A percentile compares a stretch with the other conserved stretches of the same genome.
Evolutionary conservation across 306 rosid species (phyloP).

Genomic region (Datisca glomerata): DNA sequence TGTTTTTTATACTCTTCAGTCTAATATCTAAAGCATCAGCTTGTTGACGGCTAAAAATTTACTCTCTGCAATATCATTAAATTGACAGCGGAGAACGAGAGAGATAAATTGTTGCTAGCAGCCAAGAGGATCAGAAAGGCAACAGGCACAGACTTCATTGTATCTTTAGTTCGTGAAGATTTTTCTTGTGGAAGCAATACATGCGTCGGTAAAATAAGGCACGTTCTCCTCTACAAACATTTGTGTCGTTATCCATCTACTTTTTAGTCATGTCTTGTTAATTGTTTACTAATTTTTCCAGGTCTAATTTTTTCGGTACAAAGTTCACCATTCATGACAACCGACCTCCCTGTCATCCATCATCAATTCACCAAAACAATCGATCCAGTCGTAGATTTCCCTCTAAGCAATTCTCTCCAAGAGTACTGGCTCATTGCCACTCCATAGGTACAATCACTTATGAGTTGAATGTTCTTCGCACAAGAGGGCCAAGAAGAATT

Average conservation of each 20-base stretch:
- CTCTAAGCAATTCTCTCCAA: neutral
- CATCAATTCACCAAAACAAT: neutral
- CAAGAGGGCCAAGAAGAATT: neutral
- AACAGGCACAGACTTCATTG: conserved; percentile 49
- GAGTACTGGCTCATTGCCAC: neutral
- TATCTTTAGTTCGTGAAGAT: conserved; percentile 60
- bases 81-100: conserved; percentile 55
- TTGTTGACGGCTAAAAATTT: neutral
- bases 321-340: conserved; percentile 57
- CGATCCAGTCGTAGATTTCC: neutral
- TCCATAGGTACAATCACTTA: neutral
- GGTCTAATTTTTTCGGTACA: conserved; percentile 79
- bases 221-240: conserved; percentile 13
- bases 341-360: conserved; percentile 32
- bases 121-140: conserved; percentile 78
- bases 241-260: conserved; percentile 4
- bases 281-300: conserved; percentile 21
- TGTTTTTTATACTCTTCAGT: neutral
- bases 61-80: conserved; percentile 15
- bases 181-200: conserved; percentile 53
- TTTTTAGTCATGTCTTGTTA: neutral
- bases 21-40: neutral
- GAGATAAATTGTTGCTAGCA: conserved; percentile 60
- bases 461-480: neutral
- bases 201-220: conserved; percentile 67